Evolutionary conservation across 2,329 filamentous ascomycete species (phyloP).

Genomic region (Claviceps pusilla): DNA sequence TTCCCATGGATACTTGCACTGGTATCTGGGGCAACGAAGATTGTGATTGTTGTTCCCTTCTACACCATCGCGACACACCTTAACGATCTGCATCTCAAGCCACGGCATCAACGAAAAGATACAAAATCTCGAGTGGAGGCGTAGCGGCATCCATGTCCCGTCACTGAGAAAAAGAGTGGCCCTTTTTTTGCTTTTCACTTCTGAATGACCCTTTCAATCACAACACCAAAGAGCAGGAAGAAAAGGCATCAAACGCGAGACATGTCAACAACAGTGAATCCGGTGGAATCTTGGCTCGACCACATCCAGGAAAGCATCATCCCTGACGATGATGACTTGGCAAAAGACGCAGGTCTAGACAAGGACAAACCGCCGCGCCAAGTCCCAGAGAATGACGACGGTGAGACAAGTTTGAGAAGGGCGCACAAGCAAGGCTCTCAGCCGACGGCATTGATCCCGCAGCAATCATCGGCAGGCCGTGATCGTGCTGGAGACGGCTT

Average conservation of each 20-base stretch:
- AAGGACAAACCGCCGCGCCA: not conserved
- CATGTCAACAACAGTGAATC: not conserved
- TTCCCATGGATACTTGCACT: not conserved
- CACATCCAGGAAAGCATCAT: not conserved
- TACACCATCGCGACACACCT: not conserved
- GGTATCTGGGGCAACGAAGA: not conserved
- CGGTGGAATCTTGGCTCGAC: constrained; percentile 1
- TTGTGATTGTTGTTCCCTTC: not conserved
- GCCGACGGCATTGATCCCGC: not conserved
- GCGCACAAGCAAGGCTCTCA: not conserved
- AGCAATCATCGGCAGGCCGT: not conserved
- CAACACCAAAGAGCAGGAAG: not conserved
- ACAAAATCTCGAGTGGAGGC: not conserved
- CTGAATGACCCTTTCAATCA: no score
- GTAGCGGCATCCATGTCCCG: not conserved
- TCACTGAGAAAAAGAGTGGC: not conserved
- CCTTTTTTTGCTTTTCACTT: not conserved
- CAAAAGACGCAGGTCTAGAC: not conserved
- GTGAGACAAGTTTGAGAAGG: not conserved
- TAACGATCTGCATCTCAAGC: not conserved
- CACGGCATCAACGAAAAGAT: not conserved
- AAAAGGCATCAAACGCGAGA: not conserved
- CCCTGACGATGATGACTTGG: not conserved
- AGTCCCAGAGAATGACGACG: not conserved
- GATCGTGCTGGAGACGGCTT: not conserved